phyloP scores from a whole-genome alignment of 2,329 filamentous ascomycete genomes.

The Ophiostoma sp. region DNA sequence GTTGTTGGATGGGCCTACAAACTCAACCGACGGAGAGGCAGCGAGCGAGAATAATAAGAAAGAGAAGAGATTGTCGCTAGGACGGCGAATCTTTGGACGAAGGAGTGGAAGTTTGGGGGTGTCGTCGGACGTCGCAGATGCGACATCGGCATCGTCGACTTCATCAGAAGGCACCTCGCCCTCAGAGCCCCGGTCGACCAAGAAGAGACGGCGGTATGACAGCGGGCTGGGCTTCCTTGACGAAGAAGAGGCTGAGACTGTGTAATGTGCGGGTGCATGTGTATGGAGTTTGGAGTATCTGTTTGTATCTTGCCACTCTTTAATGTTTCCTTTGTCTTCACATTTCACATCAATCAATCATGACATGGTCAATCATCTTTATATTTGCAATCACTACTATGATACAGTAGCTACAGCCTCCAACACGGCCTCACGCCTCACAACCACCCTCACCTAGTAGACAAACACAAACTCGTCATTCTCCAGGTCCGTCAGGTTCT shows the following conservation, averaged over 20 bases:
- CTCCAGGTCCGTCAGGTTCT: conserved; percentile 31
- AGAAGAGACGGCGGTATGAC: conserved; percentile 52
- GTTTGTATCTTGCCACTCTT: neutral
- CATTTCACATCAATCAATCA: neutral
- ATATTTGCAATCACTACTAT: neutral
- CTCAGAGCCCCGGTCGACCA: conserved; percentile 28
- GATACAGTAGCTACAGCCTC: neutral
- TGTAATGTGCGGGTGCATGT: neutral
- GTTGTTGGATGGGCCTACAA: conserved; percentile 38
- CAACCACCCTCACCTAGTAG: conserved; percentile 11
- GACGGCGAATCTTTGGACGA: neutral
- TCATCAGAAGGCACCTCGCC: neutral
- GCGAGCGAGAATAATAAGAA: neutral
- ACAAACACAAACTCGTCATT: conserved; percentile 32
- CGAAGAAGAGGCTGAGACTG: conserved; percentile 44
- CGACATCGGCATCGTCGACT: neutral
- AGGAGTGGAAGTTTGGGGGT: neutral
- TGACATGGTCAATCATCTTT: neutral
- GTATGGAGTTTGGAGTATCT: neutral
- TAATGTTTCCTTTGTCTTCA: neutral
- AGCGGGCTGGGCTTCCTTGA: conserved; percentile 58
- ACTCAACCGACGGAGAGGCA: neutral
- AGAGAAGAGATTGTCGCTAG: neutral
- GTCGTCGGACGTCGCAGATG: neutral
- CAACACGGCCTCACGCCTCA: too few relatives aligned